Evolutionary conservation across 805 yeast genomes (phyloP).

Genomic region (Metschnikowia vanudenii): DNA sequence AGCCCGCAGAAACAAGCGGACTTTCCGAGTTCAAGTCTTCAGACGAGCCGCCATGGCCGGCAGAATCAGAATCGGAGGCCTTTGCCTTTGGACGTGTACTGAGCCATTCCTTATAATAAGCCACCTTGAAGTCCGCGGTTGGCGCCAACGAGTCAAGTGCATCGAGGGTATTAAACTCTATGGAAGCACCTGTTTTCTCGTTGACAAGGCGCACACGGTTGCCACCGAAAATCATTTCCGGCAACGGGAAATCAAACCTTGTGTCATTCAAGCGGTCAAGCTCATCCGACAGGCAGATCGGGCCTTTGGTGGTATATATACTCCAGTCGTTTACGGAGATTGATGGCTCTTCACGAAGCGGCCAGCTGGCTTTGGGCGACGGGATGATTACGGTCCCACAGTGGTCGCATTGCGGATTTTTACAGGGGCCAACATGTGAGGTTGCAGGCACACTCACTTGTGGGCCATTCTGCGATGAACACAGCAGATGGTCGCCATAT

Average conservation of each 20-base stretch:
- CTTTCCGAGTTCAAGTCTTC: neutral
- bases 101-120: slow-evolving; percentile 85
- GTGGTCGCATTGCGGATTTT: slow-evolving; percentile 51
- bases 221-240: slow-evolving; percentile 97
- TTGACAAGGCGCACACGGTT: slow-evolving; percentile 57
- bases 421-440: slow-evolving; percentile 36
- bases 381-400: slow-evolving; percentile 81
- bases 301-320: slow-evolving; percentile 66
- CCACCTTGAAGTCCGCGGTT: slow-evolving; percentile 51
- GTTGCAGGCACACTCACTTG: slow-evolving; percentile 43
- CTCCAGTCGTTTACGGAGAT: slow-evolving; percentile 74
- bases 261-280: slow-evolving; percentile 63
- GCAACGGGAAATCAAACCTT: slow-evolving; percentile 73
- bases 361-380: slow-evolving; percentile 64
- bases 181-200: slow-evolving; percentile 38
- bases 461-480: neutral
- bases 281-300: slow-evolving; percentile 73
- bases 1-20: neutral
- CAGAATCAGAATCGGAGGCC: neutral
- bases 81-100: slow-evolving; percentile 30
- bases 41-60: neutral
- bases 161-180: slow-evolving; percentile 74
- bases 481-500: neutral
- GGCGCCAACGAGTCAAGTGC: slow-evolving; percentile 50
- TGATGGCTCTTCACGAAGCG: slow-evolving; percentile 65